A percentile compares a stretch with the other conserved stretches of the same genome.
Conservation (phyloP, 306 rosid genomes). For the Dalbergia oliveri region DNA sequence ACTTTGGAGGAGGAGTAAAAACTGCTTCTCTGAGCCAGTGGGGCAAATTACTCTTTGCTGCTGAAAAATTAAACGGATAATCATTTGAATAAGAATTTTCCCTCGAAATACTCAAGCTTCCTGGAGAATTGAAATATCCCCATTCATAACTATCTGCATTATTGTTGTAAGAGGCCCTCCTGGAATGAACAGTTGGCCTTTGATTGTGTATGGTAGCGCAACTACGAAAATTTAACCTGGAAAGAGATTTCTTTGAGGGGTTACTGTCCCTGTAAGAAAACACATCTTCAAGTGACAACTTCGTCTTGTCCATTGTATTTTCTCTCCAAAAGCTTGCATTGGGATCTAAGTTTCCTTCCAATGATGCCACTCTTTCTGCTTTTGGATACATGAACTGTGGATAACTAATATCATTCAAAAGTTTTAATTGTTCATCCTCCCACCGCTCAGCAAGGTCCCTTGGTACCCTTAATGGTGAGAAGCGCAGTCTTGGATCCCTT, state of each 20-base stretch:
- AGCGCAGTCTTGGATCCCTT: conserved; percentile 69
- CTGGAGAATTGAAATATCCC: conserved; percentile 45
- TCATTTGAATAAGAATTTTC: conserved; percentile 46
- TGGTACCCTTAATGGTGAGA: conserved; percentile 60
- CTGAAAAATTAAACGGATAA: conserved; percentile 44
- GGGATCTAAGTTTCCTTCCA: conserved; percentile 45
- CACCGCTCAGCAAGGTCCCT: conserved; percentile 72
- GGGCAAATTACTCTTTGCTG: conserved; percentile 55
- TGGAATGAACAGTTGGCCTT: conserved; percentile 44
- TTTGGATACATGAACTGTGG: conserved; percentile 54
- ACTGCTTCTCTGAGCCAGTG: conserved; percentile 75
- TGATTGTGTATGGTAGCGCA: conserved; percentile 35
- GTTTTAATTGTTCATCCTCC: conserved; percentile 70
- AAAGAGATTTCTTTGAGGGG: conserved; percentile 45
- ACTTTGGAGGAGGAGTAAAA: conserved; percentile 44
- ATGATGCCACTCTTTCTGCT: conserved; percentile 41
- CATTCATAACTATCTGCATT: conserved; percentile 45
- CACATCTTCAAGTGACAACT: conserved; percentile 52
- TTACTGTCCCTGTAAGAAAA: conserved; percentile 53
- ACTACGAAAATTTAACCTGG: conserved; percentile 43
- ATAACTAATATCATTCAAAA: conserved; percentile 49
- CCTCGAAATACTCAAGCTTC: conserved; percentile 43
- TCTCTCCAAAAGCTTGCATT: conserved; percentile 52
- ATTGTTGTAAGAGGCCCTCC: conserved; percentile 46
- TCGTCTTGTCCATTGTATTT: conserved; percentile 48